Evolutionary conservation across 441 rosid species (phyloP).

Genomic region (Erodium moschatum): DNA sequence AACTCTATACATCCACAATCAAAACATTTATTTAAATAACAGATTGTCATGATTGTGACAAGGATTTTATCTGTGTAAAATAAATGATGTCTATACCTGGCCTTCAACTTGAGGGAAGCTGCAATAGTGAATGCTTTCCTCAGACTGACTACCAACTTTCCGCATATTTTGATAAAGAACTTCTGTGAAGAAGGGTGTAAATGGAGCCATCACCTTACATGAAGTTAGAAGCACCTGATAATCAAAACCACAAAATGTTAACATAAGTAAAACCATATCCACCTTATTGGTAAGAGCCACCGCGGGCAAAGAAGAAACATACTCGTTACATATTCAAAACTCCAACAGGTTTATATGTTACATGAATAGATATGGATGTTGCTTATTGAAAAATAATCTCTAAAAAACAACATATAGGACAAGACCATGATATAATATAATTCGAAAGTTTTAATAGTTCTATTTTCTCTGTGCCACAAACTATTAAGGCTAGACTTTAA

Average conservation of each 20-base stretch:
- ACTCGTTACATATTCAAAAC: background rate
- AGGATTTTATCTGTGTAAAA: background rate
- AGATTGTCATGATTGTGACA: too few relatives aligned
- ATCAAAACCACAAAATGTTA: constrained; percentile 16
- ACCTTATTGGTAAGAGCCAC: background rate
- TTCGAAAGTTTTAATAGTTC: background rate
- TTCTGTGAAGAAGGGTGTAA: constrained; percentile 96
- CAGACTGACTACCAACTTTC: constrained; percentile 55
- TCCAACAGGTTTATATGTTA: background rate
- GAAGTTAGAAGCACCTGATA: constrained; percentile 83
- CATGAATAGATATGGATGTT: background rate
- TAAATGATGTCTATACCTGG: constrained; percentile 37
- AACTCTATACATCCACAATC: too few relatives aligned
- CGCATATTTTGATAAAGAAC: constrained; percentile 88
- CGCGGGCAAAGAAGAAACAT: background rate
- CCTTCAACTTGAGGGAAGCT: constrained; percentile 74
- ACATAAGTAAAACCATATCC: background rate
- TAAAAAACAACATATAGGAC: background rate
- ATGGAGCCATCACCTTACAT: constrained; percentile 93
- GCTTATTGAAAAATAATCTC: background rate
- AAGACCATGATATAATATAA: background rate
- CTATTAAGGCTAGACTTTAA: background rate
- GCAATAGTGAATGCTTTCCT: constrained; percentile 87
- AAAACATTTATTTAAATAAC: too few relatives aligned
- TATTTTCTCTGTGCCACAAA: background rate